Base-by-base conservation (phyloP, 371 early-diverging fungal genomes). In the Syncephalastrum contaminatum region DNA sequence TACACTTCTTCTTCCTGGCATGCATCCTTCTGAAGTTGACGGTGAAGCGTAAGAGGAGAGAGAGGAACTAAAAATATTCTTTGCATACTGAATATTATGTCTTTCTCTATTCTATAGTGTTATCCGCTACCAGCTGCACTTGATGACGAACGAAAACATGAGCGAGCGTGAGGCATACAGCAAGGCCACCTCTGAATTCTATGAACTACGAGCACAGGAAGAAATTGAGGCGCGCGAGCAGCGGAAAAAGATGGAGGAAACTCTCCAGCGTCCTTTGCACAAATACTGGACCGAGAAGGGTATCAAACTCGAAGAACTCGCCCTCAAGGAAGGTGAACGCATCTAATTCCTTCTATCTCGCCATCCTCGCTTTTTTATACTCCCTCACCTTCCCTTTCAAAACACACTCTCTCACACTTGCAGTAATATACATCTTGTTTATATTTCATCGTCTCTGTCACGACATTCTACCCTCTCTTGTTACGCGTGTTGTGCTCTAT, bases 131-230 rank as follows among this genome's bases (percentile, higher is more conserved):
- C 92, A 91, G 70, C 57, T 88, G 61, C 79, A 87, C 67, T 75
- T 92, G 50, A 88, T 92, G 83, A 72, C 79, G 18, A 51, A 66
- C 24, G 60, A 77, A 60, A 81, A 84, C 22, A 71, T 84, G 66
- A 63, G 82, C 24, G 85, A 90, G 72, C 75, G 83, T 61, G 80
- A 87, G 58, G 91, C 93, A 13, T 92, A 92, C 58, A 82, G 77
- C 10, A 69, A 80, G 58, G 90, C 87, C 20, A 82, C 85, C 8
- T 65, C 72, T 14, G 89, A 88, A 66, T 89, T 91, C 54, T 90
- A 90, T 64, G 66, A 75, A 51, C 65, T 83, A 49, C 84, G 89
- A 51, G 88, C 89, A 49, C 86, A 92, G 60, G 92, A 92, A 63
- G 73, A 82, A 30, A 24, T 39, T 1, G 84, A 87, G 57, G 80